These are phyloP conservation scores for Trametes pubescens DNA, from an alignment of 1,284 basidiomycete genomes.

Conservation along the genomic window DNA sequence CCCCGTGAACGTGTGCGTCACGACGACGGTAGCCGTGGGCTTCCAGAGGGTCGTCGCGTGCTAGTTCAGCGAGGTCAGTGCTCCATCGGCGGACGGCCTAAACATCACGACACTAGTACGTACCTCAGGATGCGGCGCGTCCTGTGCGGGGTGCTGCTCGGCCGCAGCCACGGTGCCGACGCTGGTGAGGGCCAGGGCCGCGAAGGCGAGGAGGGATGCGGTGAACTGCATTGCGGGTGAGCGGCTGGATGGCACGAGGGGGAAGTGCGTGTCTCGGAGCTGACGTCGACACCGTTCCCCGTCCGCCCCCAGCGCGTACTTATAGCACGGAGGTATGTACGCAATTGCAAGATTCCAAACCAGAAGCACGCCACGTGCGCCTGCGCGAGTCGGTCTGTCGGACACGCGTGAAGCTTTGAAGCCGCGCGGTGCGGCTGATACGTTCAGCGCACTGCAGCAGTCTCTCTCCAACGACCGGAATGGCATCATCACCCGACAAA, in stretches of 20 bases:
- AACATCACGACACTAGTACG: too few relatives aligned
- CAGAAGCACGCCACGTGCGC: background rate
- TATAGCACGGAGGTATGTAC: background rate
- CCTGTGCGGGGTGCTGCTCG: background rate
- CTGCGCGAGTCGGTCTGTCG: background rate
- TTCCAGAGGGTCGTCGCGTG: slow-evolving; percentile 23
- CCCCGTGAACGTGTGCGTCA: slow-evolving; percentile 25
- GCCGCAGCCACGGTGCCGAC: slow-evolving; percentile 15
- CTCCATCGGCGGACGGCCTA: too few relatives aligned
- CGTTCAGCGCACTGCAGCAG: background rate
- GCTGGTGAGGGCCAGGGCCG: slow-evolving; percentile 17
- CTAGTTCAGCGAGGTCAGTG: slow-evolving; percentile 11
- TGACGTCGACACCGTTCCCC: background rate
- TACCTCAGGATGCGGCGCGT: background rate
- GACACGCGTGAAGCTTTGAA: background rate
- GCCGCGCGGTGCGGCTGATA: background rate
- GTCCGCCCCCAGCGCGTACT: background rate
- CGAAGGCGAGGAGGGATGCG: slow-evolving; percentile 22
- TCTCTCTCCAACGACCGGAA: background rate
- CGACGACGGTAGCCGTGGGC: slow-evolving; percentile 29
- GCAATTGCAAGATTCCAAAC: background rate
- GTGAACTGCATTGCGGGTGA: slow-evolving; percentile 19
- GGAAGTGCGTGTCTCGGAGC: background rate
- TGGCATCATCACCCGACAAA: background rate
- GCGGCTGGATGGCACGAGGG: background rate